These are phyloP conservation scores for Termitomyces sp. DNA, from an alignment of 768 basidiomycete species.

Conservation along the genomic window DNA sequence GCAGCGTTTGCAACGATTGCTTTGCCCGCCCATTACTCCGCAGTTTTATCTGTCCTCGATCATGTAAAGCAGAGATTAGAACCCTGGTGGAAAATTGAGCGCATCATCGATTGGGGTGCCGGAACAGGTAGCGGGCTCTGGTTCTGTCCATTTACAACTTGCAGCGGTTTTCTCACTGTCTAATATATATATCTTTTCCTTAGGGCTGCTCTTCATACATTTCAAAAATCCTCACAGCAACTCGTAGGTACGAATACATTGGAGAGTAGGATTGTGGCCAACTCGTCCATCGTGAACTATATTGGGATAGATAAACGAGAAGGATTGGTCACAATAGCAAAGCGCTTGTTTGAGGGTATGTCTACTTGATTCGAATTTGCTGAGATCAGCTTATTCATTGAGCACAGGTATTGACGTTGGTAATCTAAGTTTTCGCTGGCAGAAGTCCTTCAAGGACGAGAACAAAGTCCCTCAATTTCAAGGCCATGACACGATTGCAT, in stretches of 20 bases:
- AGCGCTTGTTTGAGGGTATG: constrained; percentile 54
- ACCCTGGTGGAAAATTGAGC: constrained; percentile 51
- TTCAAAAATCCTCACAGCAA: constrained; percentile 35
- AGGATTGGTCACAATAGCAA: constrained; percentile 62
- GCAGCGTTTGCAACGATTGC: constrained; percentile 82
- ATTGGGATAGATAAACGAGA: constrained; percentile 73
- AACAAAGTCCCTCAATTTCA: constrained; percentile 33
- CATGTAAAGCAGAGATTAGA: constrained; percentile 61
- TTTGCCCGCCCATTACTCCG: constrained; percentile 83
- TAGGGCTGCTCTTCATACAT: constrained; percentile 66
- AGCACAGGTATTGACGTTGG: constrained; percentile 42
- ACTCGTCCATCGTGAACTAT: constrained; percentile 56
- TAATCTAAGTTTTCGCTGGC: constrained; percentile 42
- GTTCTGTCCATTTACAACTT: constrained; percentile 30
- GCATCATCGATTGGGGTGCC: constrained; percentile 79
- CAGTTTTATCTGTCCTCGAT: constrained; percentile 66
- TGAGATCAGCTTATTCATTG: not conserved
- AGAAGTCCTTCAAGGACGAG: constrained; percentile 48
- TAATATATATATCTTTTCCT: not conserved
- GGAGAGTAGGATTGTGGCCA: constrained; percentile 32
- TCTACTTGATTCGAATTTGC: constrained; percentile 1
- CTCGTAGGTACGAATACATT: constrained; percentile 13
- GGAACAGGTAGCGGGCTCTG: constrained; percentile 82
- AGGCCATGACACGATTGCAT: constrained; percentile 52
- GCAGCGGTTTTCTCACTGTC: not conserved